phyloP scores from a whole-genome alignment of 169 alveolate species.

The Plasmodium fragile region DNA sequence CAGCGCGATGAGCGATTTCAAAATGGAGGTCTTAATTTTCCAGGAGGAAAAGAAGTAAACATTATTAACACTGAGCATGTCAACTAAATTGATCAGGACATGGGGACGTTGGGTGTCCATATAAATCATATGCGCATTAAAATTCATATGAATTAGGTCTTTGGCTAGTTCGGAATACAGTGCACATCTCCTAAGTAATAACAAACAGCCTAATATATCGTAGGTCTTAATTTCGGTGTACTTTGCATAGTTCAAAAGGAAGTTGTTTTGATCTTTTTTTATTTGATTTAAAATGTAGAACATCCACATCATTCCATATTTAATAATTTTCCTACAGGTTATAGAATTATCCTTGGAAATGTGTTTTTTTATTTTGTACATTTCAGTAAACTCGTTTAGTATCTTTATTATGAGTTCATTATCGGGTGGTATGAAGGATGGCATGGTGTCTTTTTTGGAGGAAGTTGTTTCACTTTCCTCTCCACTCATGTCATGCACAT shows the following conservation, averaged over 20 bases:
- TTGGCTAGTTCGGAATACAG: conserved; percentile 36
- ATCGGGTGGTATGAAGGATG: conserved; percentile 49
- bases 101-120: conserved; percentile 37
- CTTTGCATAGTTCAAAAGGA: conserved; percentile 24
- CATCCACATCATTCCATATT: conserved; percentile 73
- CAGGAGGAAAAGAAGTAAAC: conserved; percentile 63
- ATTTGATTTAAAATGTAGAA: conserved; percentile 48
- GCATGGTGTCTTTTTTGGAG: not conserved
- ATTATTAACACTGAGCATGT: conserved; percentile 36
- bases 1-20: conserved; percentile 60
- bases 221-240: conserved; percentile 39
- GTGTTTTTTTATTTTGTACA: conserved; percentile 41
- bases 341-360: conserved; percentile 1
- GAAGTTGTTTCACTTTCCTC: not conserved
- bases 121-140: conserved; percentile 7
- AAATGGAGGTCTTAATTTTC: conserved; percentile 68
- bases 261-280: conserved; percentile 32
- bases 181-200: conserved; percentile 72
- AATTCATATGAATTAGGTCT: conserved; percentile 45
- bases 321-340: conserved; percentile 60
- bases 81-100: conserved; percentile 36
- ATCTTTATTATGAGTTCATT: conserved; percentile 49
- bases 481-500: not conserved
- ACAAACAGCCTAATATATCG: conserved; percentile 65
- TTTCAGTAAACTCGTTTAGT: conserved; percentile 35